These are phyloP conservation scores for Trametes versicolor DNA, from an alignment of 1,284 basidiomycete genomes.

Conservation along the genomic window DNA sequence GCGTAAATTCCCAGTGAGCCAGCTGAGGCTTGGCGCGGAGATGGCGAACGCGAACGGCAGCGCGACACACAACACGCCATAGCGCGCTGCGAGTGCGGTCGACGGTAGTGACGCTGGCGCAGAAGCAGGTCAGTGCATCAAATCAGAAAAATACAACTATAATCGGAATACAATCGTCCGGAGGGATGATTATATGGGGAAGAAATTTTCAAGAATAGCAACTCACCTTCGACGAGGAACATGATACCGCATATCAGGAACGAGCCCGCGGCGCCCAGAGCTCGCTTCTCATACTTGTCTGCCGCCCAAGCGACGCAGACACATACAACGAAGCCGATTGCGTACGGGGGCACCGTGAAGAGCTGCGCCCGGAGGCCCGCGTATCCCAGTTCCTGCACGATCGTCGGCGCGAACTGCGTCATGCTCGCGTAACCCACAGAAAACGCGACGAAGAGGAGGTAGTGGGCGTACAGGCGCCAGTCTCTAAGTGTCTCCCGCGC, in stretches of 20 bases:
- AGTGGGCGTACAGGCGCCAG: conserved; percentile 47
- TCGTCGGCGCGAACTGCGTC: conserved; percentile 49
- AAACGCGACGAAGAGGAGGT: conserved; percentile 45
- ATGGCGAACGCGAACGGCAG: conserved; percentile 47
- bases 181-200: neutral
- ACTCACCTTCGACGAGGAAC: conserved; percentile 34
- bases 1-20: conserved; percentile 48
- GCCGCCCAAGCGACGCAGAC: conserved; percentile 36
- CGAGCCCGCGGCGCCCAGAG: conserved; percentile 24
- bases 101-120: conserved; percentile 41
- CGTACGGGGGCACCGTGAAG: conserved; percentile 64
- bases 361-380: conserved; percentile 58
- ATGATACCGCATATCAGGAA: conserved; percentile 29
- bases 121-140: conserved; percentile 15
- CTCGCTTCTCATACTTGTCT: conserved; percentile 34
- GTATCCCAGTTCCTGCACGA: conserved; percentile 56
- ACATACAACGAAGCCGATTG: conserved; percentile 48
- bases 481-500: conserved; percentile 43
- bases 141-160: conserved; percentile 4
- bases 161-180: neutral
- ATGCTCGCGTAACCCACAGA: conserved; percentile 49
- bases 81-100: conserved; percentile 43
- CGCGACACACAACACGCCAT: conserved; percentile 46
- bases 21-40: conserved; percentile 48
- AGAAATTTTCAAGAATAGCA: neutral